Percentiles rank a stretch among this genome's conserved stretches.
Evolutionary conservation across 495 filamentous ascomycete species (phyloP).

Genomic region (Diplogelasinospora grovesii): DNA sequence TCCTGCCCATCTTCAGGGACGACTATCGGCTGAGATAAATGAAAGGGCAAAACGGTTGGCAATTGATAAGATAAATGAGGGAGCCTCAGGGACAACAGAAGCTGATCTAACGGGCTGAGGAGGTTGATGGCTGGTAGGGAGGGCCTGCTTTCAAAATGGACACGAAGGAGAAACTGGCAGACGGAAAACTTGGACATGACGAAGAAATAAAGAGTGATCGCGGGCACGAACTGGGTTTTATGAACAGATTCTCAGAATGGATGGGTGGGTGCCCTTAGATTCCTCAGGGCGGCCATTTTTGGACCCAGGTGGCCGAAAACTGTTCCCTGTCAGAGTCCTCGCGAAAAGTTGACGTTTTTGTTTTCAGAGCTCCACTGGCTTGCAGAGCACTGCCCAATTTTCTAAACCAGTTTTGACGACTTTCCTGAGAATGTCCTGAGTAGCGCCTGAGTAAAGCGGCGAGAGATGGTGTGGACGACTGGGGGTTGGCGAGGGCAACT

Average conservation of each 20-base stretch:
- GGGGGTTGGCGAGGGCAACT: not conserved
- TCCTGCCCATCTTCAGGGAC: too few relatives aligned
- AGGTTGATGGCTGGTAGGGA: not conserved
- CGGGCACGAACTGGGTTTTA: not conserved
- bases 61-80: not conserved
- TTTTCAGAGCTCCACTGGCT: not conserved
- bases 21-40: not conserved
- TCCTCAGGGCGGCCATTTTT: not conserved
- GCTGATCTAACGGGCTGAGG: too few relatives aligned
- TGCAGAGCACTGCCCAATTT: not conserved
- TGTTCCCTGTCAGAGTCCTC: too few relatives aligned
- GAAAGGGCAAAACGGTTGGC: not conserved
- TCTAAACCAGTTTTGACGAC: not conserved
- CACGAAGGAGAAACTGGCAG: not conserved
- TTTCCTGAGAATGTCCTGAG: not conserved
- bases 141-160: not conserved
- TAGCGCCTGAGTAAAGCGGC: constrained; percentile 1
- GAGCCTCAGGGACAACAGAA: too few relatives aligned
- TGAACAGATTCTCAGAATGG: too few relatives aligned
- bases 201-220: not conserved
- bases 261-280: too few relatives aligned
- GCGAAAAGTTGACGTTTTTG: not conserved
- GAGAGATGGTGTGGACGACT: too few relatives aligned
- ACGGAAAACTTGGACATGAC: not conserved
- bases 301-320: not conserved